Evolutionary conservation across 2,329 filamentous ascomycete species (phyloP), one percentile per base, ranked within the genome.

Genomic region (Drechslerella dactyloides): DNA sequence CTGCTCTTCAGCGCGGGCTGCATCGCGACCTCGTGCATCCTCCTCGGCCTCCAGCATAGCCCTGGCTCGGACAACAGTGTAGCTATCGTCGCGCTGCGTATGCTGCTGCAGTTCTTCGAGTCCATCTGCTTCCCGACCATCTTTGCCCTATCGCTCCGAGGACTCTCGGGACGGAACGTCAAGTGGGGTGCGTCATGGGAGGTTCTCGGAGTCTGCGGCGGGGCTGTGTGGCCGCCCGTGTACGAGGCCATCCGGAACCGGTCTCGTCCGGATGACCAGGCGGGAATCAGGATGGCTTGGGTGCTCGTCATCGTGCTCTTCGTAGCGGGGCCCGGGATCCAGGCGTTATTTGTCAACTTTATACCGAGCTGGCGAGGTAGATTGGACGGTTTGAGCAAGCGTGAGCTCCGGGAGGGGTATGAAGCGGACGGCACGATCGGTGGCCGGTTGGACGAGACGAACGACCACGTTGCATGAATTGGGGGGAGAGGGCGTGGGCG

Each of bases 111-210:
- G 74, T 91, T 96, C 79, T 91, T 90, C 77, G 90, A 93, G 78
- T 90, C 88, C 0, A 90, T 91, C 57, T 86, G 91, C 75, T 96
- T 90, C 83, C 91, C 92, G 0, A 87, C 93, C 1, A 87, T 94
- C 69, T 91, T 92, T 75, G 87, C 90, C 2, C 84, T 94, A 11
- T 90, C 89, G 1, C 87, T 96, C 69, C 86, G 90, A 21, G 89
- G 89, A 1, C 83, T 92, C 0, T 70, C 66, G 13, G 90, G 90
- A 4, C 85, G 87, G 17, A 88, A 93, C 80, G 90, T 88, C 37
- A 92, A 93, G 82, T 85, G 89, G 70, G 90, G 90, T 0, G 87
- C 86, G 1, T 89, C 89, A 1, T 89, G 86, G 78, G 87, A 96
- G 74, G 84, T 91, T 1, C 88, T 83, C 2, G 89, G 88, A 74